Evolutionary conservation across 345 rosid genomes (phyloP).

Genomic region (Xanthoceras sorbifolium): DNA sequence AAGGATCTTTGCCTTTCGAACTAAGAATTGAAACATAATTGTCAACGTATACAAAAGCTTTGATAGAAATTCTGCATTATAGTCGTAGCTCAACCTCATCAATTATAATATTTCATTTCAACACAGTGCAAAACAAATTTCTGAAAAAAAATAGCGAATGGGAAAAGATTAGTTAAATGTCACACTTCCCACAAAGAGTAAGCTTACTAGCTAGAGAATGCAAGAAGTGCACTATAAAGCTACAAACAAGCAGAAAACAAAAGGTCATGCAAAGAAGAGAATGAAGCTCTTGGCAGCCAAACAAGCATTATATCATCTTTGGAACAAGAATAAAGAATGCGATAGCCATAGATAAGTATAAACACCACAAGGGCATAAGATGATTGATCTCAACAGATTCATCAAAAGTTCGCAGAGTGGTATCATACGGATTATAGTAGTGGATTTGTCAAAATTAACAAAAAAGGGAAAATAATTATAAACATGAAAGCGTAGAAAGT

Average conservation of each 20-base stretch:
- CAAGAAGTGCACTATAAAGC: not conserved
- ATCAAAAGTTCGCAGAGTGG: not conserved
- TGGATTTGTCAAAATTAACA: not conserved
- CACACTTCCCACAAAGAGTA: not conserved
- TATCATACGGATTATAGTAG: not conserved
- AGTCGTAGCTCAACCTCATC: not conserved
- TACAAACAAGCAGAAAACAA: not conserved
- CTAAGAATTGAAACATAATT: not conserved
- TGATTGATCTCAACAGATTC: not conserved
- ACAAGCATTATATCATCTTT: not conserved
- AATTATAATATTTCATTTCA: not conserved
- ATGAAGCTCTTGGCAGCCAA: not conserved
- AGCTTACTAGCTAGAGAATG: not conserved
- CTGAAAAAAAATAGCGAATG: not conserved
- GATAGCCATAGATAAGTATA: not conserved
- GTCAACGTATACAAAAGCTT: too few species aligned
- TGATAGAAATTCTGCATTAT: not conserved
- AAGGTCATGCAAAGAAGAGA: not conserved
- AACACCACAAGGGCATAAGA: not conserved
- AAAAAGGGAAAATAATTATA: not conserved
- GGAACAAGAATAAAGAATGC: not conserved
- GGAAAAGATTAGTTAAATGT: not conserved
- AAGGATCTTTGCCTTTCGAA: not conserved
- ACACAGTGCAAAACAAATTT: not conserved
- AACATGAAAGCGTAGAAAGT: not conserved